Evolutionary conservation across 2,329 filamentous ascomycete species (phyloP).

Genomic region (Coniochaeta ligniaria): DNA sequence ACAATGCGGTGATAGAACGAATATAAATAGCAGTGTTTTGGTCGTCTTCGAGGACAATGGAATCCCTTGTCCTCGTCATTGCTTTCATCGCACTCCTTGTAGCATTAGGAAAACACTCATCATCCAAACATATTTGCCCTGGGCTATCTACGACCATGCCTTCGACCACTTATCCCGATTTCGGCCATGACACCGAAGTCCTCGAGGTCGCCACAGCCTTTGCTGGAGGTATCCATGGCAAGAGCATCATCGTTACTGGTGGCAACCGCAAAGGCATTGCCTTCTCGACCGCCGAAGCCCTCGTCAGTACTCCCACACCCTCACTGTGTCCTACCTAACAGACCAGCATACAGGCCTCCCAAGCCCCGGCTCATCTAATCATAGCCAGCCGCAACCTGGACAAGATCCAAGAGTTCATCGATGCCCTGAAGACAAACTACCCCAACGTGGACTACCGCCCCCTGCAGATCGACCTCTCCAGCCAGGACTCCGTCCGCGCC

Average conservation of each 20-base stretch:
- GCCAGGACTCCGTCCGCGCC: background rate
- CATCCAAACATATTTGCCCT: background rate
- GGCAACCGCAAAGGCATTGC: conserved; percentile 26
- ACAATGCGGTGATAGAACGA: background rate
- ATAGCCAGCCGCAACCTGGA: background rate
- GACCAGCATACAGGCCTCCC: background rate
- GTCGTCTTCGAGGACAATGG: background rate
- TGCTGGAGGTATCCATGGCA: conserved; percentile 22
- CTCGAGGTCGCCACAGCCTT: conserved; percentile 30
- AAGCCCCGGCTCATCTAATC: background rate
- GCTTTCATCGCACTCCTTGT: background rate
- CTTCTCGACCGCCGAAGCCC: conserved; percentile 23
- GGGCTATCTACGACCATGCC: background rate
- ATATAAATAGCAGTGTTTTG: background rate
- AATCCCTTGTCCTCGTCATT: background rate
- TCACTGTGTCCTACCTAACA: background rate
- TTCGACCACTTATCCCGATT: conserved; percentile 24
- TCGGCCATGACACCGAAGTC: conserved; percentile 26
- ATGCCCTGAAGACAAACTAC: background rate
- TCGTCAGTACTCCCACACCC: conserved; percentile 17
- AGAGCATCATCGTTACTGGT: conserved; percentile 27
- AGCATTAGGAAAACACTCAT: background rate
- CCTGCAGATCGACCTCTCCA: background rate
- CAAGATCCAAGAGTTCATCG: background rate
- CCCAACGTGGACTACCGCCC: background rate